Percentiles rank a stretch among this genome's conserved stretches.
Conservation (phyloP, 164 flowering plant genomes). For the Kalanchoe fedtschenkoi region DNA sequence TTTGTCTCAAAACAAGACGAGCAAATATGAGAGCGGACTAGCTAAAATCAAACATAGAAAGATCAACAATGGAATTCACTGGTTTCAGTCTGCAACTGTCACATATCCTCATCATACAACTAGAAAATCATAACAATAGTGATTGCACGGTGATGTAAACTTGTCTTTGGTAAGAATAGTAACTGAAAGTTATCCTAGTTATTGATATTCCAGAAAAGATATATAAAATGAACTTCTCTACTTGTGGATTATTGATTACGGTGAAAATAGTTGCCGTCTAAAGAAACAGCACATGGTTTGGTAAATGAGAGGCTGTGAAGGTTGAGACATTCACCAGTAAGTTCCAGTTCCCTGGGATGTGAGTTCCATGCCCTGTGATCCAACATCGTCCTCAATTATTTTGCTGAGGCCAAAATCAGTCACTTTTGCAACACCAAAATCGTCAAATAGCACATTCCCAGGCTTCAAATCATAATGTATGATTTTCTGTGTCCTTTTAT, state of each 20-base stretch:
- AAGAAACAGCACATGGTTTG: background rate
- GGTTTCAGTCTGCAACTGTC: background rate
- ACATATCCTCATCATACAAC: too few species aligned
- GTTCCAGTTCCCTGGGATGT: conserved; percentile 99
- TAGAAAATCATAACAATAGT: too few species aligned
- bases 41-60: background rate
- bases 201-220: too few species aligned
- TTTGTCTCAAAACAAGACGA: conserved; percentile 8
- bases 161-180: too few species aligned
- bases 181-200: too few species aligned
- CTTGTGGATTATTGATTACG: background rate
- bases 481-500: conserved; percentile 79
- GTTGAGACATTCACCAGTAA: conserved; percentile 57
- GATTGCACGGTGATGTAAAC: background rate
- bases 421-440: conserved; percentile 90
- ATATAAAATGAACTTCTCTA: too few species aligned
- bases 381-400: conserved; percentile 94
- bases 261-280: background rate
- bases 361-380: conserved; percentile 99
- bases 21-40: background rate
- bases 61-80: background rate
- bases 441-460: conserved; percentile 95
- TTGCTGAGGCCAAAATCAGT: conserved; percentile 99
- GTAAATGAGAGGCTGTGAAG: background rate
- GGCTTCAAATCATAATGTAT: conserved; percentile 99